Base-by-base conservation (phyloP, 225 moss, liverwort and hornwort genomes). In the Polytrichum commune region DNA sequence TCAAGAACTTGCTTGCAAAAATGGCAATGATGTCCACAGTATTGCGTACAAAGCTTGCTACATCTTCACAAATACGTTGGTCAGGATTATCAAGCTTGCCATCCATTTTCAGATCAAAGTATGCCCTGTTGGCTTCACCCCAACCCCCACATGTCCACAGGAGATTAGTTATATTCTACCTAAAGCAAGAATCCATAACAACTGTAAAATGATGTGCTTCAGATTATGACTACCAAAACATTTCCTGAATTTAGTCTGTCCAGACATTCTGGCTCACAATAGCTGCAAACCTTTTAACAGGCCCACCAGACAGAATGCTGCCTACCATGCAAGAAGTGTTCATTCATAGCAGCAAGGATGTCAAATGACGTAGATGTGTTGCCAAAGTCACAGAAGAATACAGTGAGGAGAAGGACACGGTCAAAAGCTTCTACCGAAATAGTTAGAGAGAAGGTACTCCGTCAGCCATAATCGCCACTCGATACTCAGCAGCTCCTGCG, bases 1-100 rank as follows among this genome's bases (percentile, higher is more conserved):
- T 96, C 69, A 96, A 76, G 29, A 85, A 77, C 83, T 96, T 93
- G 88, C 96, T 96, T 81, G 92, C 90, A 66, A 96, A 80, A 75
- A 93, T 80, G 66, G 80, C 93, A 75, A 96, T 89, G 60, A 96
- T 89, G 73, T 96, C 93, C 19, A 93, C 90, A 18, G 86, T 82
- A 74, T 93, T 96, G 54, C 54, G 84, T 70, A 93, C 93, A 78
- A 93, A 96, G 66, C 89, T 92, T 28, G 90, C 87, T 16, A 93
- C 93, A 78, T 96, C 96, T 76, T 96, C 96, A 74, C 96, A 93
- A 30, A 96, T 96, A 53, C 93, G 96, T 78, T 96, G 93, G 73
- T 96, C 93, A 68, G 92, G 93, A 75, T 96, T 96, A 74, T 96
- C 96, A 55, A 96, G 96, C 78, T 93, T 96, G 55, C 96, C 96